These are phyloP conservation scores for Globisporangium spinosum DNA, from an alignment of 352 stramenopile species.

Conservation along the genomic window DNA sequence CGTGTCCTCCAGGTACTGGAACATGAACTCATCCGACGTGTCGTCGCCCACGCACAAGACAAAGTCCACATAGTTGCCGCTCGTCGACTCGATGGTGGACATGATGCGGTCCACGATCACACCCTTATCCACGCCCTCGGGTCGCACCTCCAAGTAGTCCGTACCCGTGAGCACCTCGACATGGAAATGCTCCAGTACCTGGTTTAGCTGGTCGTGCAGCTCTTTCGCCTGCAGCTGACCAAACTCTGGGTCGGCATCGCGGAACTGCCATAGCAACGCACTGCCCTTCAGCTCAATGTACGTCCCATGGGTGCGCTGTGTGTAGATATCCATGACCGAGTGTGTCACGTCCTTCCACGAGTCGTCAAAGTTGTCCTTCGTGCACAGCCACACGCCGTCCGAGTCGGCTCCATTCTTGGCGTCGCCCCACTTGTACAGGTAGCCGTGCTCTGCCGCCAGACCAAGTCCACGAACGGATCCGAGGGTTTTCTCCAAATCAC, in stretches of 20 bases:
- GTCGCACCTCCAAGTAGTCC: conserved; percentile 93
- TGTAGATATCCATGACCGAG: conserved; percentile 99
- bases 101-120: conserved; percentile 96
- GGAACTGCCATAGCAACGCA: conserved; percentile 98
- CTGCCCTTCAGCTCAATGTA: conserved; percentile 99
- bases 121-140: conserved; percentile 98
- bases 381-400: conserved; percentile 77
- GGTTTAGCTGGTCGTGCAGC: conserved; percentile 96
- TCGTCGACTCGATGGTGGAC: conserved; percentile 81
- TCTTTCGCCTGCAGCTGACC: conserved; percentile 97
- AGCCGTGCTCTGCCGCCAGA: conserved; percentile 97
- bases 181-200: conserved; percentile 94
- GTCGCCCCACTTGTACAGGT: conserved; percentile 95
- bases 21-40: conserved; percentile 98
- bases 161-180: conserved; percentile 92
- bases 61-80: conserved; percentile 91
- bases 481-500: conserved; percentile 92
- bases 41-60: conserved; percentile 97
- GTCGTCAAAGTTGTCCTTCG: conserved; percentile 90
- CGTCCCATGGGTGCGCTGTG: conserved; percentile 96
- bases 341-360: conserved; percentile 97
- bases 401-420: conserved; percentile 27
- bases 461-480: conserved; percentile 93
- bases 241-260: conserved; percentile 98
- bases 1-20: conserved; percentile 79